Evolutionary conservation across 257 asterid species (phyloP), one percentile per base, ranked within the genome.

Genomic region (Jacaranda copaia): DNA sequence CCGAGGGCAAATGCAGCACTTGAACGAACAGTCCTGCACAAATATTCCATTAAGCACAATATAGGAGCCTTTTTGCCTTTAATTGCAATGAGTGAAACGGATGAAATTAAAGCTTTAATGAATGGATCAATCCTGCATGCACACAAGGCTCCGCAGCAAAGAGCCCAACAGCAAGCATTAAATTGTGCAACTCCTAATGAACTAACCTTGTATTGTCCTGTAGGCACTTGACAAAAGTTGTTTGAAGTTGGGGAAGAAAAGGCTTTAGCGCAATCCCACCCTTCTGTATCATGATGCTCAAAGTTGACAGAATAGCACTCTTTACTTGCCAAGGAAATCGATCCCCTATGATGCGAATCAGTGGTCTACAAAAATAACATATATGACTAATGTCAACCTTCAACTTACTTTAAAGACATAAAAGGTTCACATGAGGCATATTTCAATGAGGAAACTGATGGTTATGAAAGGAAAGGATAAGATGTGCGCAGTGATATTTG

Each of bases 261-360:
- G 99, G 99, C 88, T 93, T 96, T 52, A 96, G 91, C 63, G 97
- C 93, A 59, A 93, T 85, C 66, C 99, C 98, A 49, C 97, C 97
- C 81, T 93, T 96, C 82, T 86, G 96, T 82, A 96, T 93, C 61
- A 93, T 90, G 93, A 93, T 88, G 88, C 79, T 90, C 87, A 96
- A 85, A 67, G 99, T 96, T 4, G 99, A 90, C 42, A 96, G 90
- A 81, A 96, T 93, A 72, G 99, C 99, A 86, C 97, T 93, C 84
- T 96, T 96, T 70, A 96, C 98, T 93, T 96, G 98, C 99, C 99
- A 96, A 56, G 99, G 97, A 80, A 93, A 96, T n/a, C 98, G 90
- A 84, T 96, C 99, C 43, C 99, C 99, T 73, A 96, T 90, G 75
- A 96, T 93, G 78, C 99, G 98, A 81, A 96, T 96, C 81, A 96